Base-by-base conservation (phyloP, 177 flowering plant species). In the Vitis hybrid region DNA sequence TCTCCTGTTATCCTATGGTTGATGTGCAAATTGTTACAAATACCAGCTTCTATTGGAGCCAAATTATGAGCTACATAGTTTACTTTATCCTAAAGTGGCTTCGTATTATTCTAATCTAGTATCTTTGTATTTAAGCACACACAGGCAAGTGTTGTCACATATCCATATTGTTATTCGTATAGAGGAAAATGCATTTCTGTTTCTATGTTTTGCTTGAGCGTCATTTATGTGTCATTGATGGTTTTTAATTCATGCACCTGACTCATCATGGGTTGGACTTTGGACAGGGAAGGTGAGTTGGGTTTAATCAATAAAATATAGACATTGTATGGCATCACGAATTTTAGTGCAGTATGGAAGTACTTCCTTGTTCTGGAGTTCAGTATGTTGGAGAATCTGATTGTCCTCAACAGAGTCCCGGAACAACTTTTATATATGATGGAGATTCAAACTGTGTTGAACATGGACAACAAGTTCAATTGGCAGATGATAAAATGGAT, bases 361-460 rank as follows among this genome's bases (percentile, higher is more conserved):
- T 88, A 63, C 77, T 85, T 75, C 75, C 90, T 61, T 84, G 82
- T 76, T 81, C 90, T 56, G 82, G 74, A 65, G 76, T 84, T 73
- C 85, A 78, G 66, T 80, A 80, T 81, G 85, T 68, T 73, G 83
- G 88, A 66, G 88, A 93, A 60, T 62, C 88, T 61, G 81, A 79
- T 77, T 72, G 83, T 67, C 69, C 86, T 65, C 82, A 84, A 64
- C 80, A 72, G 77, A 73, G 69, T 56, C 65, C 87, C 11, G 78
- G 78, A 64, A 72, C 78, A 61, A 66, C 69, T 68, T 75, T 80
- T 75, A 51, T 61, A 61, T 70, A 57, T 62, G 68, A 74, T 66
- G 82, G 66, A 77, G 77, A 80, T 40, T 35, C 80, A 60, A 74
- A 70, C 14, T 24, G 74, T 69, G 54, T 70, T 60, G 76, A 82